Percentiles rank a stretch among this genome's conserved stretches.
These are phyloP conservation scores for Cercospora sp. DNA, from an alignment of 2,329 filamentous ascomycete species.

Conservation along the genomic window DNA sequence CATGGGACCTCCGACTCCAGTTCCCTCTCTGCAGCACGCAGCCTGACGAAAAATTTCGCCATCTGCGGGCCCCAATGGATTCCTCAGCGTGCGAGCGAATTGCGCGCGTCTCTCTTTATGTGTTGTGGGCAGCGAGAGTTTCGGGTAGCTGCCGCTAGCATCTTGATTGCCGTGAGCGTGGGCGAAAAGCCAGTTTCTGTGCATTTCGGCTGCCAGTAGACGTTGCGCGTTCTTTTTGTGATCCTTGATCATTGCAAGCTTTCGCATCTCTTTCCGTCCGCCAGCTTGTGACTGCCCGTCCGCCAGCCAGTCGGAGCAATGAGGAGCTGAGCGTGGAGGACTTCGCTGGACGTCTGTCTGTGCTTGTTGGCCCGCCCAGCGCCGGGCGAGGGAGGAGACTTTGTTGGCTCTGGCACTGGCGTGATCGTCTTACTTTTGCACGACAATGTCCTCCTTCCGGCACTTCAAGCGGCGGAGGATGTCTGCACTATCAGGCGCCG, in stretches of 20 bases:
- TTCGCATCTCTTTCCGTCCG: not conserved
- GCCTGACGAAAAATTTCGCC: constrained; percentile 7
- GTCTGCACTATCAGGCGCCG: constrained; percentile 21
- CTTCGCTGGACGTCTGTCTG: not conserved
- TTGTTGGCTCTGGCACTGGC: constrained; percentile 13
- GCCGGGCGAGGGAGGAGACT: not conserved
- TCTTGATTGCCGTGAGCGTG: not conserved
- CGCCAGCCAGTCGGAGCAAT: constrained; percentile 4
- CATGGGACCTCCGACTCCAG: not conserved
- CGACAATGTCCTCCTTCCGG: constrained; percentile 22
- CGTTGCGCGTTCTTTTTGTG: not conserved
- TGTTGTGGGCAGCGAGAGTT: not conserved
- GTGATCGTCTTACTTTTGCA: constrained; percentile 21
- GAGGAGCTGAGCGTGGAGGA: constrained; percentile 9
- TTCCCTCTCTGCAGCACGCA: constrained; percentile 1
- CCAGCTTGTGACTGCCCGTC: constrained; percentile 1
- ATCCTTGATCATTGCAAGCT: constrained; percentile 1
- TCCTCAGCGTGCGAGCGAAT: not conserved
- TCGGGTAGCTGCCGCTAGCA: constrained; percentile 4
- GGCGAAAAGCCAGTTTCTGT: constrained; percentile 8
- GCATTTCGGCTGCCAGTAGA: constrained; percentile 2
- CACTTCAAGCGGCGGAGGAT: constrained; percentile 29
- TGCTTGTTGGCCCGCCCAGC: constrained; percentile 2
- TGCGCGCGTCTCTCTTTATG: not conserved
- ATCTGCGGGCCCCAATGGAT: constrained; percentile 6